phyloP scores from a whole-genome alignment of 192 early-diverging fungal genomes.

The Backusella mclennaniae region DNA sequence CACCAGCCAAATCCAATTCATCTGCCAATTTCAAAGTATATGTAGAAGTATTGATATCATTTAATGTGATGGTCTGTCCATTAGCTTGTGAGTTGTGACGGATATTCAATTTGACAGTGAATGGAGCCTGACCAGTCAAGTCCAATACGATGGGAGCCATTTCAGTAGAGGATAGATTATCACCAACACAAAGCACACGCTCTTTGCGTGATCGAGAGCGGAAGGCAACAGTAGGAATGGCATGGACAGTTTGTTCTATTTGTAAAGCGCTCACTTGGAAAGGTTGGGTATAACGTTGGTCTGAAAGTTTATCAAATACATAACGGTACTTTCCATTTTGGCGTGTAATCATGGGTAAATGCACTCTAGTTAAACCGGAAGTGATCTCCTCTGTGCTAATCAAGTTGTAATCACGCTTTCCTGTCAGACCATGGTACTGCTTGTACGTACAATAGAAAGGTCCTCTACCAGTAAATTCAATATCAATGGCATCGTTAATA shows the following conservation, averaged over 20 bases:
- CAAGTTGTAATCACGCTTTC: slow-evolving; percentile 1
- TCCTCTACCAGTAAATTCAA: slow-evolving; percentile 35
- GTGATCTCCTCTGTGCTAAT: slow-evolving; percentile 20
- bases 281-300: slow-evolving; percentile 36
- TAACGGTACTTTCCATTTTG: slow-evolving; percentile 34
- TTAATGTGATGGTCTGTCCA: slow-evolving; percentile 14
- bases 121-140: slow-evolving; percentile 36
- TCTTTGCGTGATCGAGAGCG: background rate
- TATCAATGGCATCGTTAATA: slow-evolving; percentile 29
- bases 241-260: slow-evolving; percentile 36
- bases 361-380: slow-evolving; percentile 26
- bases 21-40: slow-evolving; percentile 23
- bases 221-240: slow-evolving; percentile 34
- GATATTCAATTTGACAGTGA: slow-evolving; percentile 30
- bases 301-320: slow-evolving; percentile 35
- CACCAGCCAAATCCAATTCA: slow-evolving; percentile 28
- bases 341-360: slow-evolving; percentile 33
- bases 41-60: slow-evolving; percentile 26
- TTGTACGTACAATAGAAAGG: slow-evolving; percentile 33
- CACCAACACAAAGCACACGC: slow-evolving; percentile 38
- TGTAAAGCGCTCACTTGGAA: slow-evolving; percentile 14
- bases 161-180: slow-evolving; percentile 21
- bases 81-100: slow-evolving; percentile 21
- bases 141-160: slow-evolving; percentile 27
- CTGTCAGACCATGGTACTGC: background rate